A percentile compares a stretch with the other conserved stretches of the same genome.
Evolutionary conservation across 768 basidiomycete species (phyloP).

Genomic region (Lactarius psammicola): DNA sequence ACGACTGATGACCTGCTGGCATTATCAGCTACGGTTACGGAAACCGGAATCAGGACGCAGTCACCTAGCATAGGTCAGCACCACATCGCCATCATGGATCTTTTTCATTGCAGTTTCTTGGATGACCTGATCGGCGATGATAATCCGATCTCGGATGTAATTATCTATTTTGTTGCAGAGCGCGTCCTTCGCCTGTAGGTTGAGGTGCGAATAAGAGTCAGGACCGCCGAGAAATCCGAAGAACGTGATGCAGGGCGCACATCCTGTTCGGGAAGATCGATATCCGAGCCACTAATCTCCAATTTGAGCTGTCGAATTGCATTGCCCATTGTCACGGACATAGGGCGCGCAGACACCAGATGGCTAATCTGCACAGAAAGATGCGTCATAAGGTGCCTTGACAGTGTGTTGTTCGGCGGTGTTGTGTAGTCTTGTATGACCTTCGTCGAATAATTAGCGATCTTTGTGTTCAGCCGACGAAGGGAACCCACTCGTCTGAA

Average conservation of each 20-base stretch:
- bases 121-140: slow-evolving; percentile 91
- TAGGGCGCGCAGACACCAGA: slow-evolving; percentile 81
- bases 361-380: slow-evolving; percentile 92
- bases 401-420: slow-evolving; percentile 81
- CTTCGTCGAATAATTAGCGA: slow-evolving; percentile 41
- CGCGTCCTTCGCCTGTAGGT: slow-evolving; percentile 75
- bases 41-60: neutral
- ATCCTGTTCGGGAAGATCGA: slow-evolving; percentile 93
- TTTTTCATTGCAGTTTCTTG: slow-evolving; percentile 85
- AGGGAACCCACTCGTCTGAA: slow-evolving; percentile 76
- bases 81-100: slow-evolving; percentile 90
- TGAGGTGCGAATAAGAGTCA: slow-evolving; percentile 13
- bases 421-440: slow-evolving; percentile 90
- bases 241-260: slow-evolving; percentile 47
- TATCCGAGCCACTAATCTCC: slow-evolving; percentile 89
- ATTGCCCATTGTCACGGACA: slow-evolving; percentile 94
- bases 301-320: slow-evolving; percentile 92
- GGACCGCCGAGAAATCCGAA: neutral
- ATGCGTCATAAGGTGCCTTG: slow-evolving; percentile 88
- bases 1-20: slow-evolving; percentile 83
- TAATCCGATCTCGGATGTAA: slow-evolving; percentile 92
- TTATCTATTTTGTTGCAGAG: slow-evolving; percentile 85
- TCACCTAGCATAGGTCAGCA: slow-evolving; percentile 91
- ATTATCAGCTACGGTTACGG: slow-evolving; percentile 14
- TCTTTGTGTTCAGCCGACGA: slow-evolving; percentile 18